Evolutionary conservation across 257 asterid genomes (phyloP).

Genomic region (Solanum piurae): DNA sequence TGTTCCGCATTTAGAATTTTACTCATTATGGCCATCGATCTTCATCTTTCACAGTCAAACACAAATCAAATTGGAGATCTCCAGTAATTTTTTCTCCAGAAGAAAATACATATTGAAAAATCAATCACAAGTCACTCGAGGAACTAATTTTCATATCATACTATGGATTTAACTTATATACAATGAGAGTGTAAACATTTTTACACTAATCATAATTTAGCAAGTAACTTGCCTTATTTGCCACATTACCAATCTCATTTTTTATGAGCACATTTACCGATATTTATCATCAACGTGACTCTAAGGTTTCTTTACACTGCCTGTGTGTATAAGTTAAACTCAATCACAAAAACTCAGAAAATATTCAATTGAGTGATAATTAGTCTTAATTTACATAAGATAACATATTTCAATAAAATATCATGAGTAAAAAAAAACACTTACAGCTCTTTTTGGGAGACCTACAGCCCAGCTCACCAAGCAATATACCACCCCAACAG

Average conservation of each 20-base stretch:
- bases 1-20: background rate
- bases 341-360: background rate
- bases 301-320: background rate
- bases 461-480: constrained; percentile 69
- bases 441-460: constrained; percentile 97
- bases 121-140: background rate
- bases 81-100: background rate
- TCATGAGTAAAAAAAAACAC: background rate
- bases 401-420: background rate
- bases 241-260: background rate
- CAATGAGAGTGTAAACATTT: background rate
- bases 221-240: background rate
- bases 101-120: background rate
- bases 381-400: background rate
- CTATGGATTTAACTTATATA: background rate
- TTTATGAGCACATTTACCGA: background rate
- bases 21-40: background rate
- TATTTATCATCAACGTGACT: background rate
- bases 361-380: background rate
- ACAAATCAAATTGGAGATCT: background rate
- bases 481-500: constrained; percentile 77
- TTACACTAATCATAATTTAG: background rate
- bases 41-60: background rate
- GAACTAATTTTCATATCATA: background rate
- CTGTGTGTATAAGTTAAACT: background rate